These are phyloP conservation scores for Arthrinium puccinioides DNA, from an alignment of 2,329 filamentous ascomycete species.

Conservation along the genomic window DNA sequence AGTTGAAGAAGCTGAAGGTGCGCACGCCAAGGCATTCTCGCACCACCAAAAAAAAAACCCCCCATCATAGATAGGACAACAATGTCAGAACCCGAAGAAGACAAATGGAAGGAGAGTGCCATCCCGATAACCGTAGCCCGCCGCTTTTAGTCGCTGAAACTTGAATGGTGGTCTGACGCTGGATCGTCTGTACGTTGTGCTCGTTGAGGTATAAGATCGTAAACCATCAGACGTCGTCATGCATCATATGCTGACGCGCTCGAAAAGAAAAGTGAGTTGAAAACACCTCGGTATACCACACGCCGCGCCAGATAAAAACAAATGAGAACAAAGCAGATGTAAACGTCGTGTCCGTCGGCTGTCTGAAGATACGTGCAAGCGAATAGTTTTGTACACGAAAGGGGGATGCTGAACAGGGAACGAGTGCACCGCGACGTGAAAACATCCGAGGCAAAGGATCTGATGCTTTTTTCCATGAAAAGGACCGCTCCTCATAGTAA, in stretches of 20 bases:
- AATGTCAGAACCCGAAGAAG: too few species aligned
- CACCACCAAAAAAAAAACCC: too few species aligned
- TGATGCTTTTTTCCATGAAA: too few species aligned
- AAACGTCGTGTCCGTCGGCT: constrained; percentile 5
- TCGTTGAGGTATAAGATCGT: constrained; percentile 16
- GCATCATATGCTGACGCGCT: constrained; percentile 13
- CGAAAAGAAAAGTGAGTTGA: constrained; percentile 8
- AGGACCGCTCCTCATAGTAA: too few species aligned
- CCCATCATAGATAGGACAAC: too few species aligned
- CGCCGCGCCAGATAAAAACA: constrained; percentile 11
- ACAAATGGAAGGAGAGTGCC: too few species aligned
- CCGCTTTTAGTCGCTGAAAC: too few species aligned
- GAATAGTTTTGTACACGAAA: constrained; percentile 14
- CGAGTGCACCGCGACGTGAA: too few species aligned
- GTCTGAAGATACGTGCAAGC: constrained; percentile 9
- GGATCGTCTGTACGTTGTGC: constrained; percentile 11
- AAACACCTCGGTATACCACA: constrained; percentile 18
- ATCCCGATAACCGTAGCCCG: too few species aligned
- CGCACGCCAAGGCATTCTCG: too few species aligned
- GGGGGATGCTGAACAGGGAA: neutral
- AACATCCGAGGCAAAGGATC: neutral
- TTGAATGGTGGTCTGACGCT: too few species aligned
- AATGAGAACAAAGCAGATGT: constrained; percentile 4
- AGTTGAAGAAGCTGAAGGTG: too few species aligned
- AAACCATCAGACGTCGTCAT: constrained; percentile 21